A percentile compares a stretch with the other conserved stretches of the same genome.
Conservation (phyloP, 2,329 filamentous ascomycete genomes). For the Alternaria brassicicola region DNA sequence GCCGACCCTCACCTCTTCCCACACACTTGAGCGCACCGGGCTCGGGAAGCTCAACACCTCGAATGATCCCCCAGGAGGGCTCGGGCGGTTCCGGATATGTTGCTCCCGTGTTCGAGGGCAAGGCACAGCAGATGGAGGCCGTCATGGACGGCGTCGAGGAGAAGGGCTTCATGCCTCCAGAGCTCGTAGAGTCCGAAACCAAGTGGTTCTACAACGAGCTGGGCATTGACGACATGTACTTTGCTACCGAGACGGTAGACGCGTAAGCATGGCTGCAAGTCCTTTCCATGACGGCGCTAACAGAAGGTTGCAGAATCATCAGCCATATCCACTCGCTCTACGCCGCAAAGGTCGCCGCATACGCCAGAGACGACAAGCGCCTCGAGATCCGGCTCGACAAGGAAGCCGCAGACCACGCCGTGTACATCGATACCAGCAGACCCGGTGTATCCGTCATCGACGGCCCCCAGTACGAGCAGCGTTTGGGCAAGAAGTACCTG, state of each 20-base stretch:
- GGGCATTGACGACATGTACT: conserved; percentile 98
- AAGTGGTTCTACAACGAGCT: conserved; percentile 98
- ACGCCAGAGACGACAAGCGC: conserved; percentile 88
- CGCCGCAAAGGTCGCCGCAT: conserved; percentile 93
- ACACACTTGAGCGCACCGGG: conserved; percentile 79
- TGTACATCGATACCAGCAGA: conserved; percentile 97
- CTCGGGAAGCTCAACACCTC: conserved; percentile 60
- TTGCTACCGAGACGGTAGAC: conserved; percentile 83
- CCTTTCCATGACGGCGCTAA: conserved; percentile 15
- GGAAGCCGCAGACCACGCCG: conserved; percentile 91
- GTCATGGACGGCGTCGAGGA: conserved; percentile 81
- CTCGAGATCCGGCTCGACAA: conserved; percentile 95
- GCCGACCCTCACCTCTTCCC: conserved; percentile 84
- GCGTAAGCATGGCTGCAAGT: conserved; percentile 53
- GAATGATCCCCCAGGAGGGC: conserved; percentile 83
- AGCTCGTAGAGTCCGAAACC: conserved; percentile 84
- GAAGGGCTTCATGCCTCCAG: conserved; percentile 83
- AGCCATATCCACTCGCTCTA: conserved; percentile 96
- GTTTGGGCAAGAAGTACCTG: conserved; percentile 94
- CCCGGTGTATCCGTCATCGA: conserved; percentile 77
- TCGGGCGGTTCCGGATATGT: conserved; percentile 83
- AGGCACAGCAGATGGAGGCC: conserved; percentile 83
- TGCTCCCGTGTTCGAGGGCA: conserved; percentile 91
- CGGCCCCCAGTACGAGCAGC: conserved; percentile 90
- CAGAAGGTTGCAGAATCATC: conserved; percentile 64